Percentiles rank a stretch among this genome's conserved stretches.
Evolutionary conservation across 1,284 basidiomycete genomes (phyloP).

Genomic region (Limonomyces culmigenus): DNA sequence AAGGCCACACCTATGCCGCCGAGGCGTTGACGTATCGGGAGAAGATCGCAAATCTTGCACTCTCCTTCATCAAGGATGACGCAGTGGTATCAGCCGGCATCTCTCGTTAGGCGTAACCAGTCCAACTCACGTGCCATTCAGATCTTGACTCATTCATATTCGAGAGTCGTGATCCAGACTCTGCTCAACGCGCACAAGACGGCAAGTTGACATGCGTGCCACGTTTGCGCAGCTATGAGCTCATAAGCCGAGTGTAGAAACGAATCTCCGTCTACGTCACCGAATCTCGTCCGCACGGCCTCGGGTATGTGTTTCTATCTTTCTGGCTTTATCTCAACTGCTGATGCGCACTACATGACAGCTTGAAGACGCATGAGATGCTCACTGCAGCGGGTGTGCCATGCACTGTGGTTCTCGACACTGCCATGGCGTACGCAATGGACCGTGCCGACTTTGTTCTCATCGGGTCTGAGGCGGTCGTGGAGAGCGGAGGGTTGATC

Average conservation of each 20-base stretch:
- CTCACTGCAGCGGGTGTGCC: constrained; percentile 81
- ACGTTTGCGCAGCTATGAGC: no score
- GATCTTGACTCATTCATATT: constrained; percentile 94
- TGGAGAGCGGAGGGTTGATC: constrained; percentile 81
- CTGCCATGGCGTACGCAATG: constrained; percentile 94
- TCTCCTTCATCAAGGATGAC: constrained; percentile 90
- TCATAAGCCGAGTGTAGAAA: no score
- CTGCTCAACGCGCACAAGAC: constrained; percentile 76
- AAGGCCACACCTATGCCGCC: constrained; percentile 61
- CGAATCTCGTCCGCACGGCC: constrained; percentile 76
- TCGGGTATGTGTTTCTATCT: constrained; percentile 34
- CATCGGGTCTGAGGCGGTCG: constrained; percentile 94
- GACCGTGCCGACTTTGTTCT: constrained; percentile 84
- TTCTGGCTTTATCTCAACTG: constrained; percentile 2
- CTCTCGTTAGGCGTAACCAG: neutral
- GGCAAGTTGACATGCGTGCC: no score
- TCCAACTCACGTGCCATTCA: constrained; percentile 15
- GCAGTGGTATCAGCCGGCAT: constrained; percentile 45
- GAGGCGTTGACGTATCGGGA: constrained; percentile 77
- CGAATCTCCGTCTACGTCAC: constrained; percentile 96
- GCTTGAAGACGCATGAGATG: constrained; percentile 77
- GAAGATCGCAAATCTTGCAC: constrained; percentile 80
- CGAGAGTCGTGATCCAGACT: constrained; percentile 89
- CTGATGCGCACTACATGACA: constrained; percentile 15
- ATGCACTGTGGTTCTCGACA: constrained; percentile 89